Percentiles rank a stretch among this genome's conserved stretches.
These are phyloP conservation scores for Trichoderma sp. DNA, from an alignment of 2,329 filamentous ascomycete species.

Conservation along the genomic window DNA sequence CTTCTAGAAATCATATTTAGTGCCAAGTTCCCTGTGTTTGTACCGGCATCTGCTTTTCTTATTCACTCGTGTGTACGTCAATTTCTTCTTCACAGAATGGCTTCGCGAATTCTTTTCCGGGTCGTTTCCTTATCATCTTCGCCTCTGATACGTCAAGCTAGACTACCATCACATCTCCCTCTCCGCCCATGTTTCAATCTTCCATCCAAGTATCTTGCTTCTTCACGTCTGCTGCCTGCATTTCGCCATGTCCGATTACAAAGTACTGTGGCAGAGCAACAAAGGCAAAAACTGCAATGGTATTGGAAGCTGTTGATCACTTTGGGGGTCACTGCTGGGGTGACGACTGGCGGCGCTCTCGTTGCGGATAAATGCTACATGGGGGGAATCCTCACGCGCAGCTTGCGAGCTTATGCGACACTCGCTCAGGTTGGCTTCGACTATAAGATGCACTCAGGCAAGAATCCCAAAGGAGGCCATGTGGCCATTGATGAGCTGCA, in stretches of 20 bases:
- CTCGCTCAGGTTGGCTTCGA: slow-evolving; percentile 6
- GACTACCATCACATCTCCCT: neutral
- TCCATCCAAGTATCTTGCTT: neutral
- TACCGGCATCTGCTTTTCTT: neutral
- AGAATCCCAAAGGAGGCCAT: slow-evolving; percentile 13
- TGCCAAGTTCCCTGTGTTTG: neutral
- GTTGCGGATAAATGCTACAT: slow-evolving; percentile 14
- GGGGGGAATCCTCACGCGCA: slow-evolving; percentile 18
- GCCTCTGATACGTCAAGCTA: neutral
- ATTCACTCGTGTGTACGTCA: neutral
- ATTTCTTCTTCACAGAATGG: neutral
- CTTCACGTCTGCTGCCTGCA: neutral
- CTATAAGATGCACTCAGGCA: slow-evolving; percentile 22
- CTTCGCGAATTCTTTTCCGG: slow-evolving; percentile 8
- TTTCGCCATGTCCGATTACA: neutral
- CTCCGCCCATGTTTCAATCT: neutral
- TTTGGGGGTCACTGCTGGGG: neutral
- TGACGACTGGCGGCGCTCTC: neutral
- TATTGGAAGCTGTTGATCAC: slow-evolving; percentile 20
- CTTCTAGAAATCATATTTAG: no score
- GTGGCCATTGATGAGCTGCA: slow-evolving; percentile 14
- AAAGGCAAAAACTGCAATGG: slow-evolving; percentile 6
- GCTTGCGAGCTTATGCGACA: slow-evolving; percentile 10
- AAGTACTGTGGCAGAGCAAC: neutral
- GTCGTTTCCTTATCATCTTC: neutral